Base-by-base conservation (phyloP, 2,329 filamentous ascomycete species). In the Fusarium sp. region DNA sequence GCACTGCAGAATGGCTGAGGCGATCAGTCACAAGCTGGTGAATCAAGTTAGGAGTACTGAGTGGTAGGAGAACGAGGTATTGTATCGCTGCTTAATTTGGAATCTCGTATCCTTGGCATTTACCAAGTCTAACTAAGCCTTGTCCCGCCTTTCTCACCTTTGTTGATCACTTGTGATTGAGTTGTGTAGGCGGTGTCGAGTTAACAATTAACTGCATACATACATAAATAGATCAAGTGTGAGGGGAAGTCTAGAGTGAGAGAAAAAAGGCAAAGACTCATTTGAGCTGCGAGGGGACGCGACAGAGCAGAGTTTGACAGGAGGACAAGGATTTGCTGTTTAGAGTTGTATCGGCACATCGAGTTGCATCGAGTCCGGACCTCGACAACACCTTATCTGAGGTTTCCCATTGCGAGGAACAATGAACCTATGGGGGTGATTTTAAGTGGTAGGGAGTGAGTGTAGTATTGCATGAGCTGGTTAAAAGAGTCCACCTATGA, bases 301-400 rank as follows among this genome's bases (percentile, higher is more conserved):
- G 49, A 57, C 51, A 52, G 53, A 46, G 18, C 49, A 62, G 47
- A 60, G 58, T 65, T 74, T 27, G 51, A 41, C 41, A 57, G 48
- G 27, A 49, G 41, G 16, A 29, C 51, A 47, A 61, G 56, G 57
- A 41, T 59, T 54, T 49, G 32, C 54, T 53, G 32, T 60, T 70
- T 74, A 68, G 60, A 74, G 72, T 71, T 74, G 65, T 67, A 61
- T 70, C 70, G 67, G 67, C 64, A 72, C 42, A 57, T 68, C 52
- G 18, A 53, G 64, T 67, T 54, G 25, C 51, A 65, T 68, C 48
- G 52, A 72, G 59, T 67, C 61, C 32, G 41, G 44, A 67, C 60
- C 45, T 66, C 62, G 60, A 46, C 63, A 64, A 67, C 57, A 65
- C 60, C 72, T 74, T 74, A 74, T 74, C 72, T 74, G 62, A 70